Conservation (phyloP, 2,329 filamentous ascomycete species). For the Dothistroma pini region DNA sequence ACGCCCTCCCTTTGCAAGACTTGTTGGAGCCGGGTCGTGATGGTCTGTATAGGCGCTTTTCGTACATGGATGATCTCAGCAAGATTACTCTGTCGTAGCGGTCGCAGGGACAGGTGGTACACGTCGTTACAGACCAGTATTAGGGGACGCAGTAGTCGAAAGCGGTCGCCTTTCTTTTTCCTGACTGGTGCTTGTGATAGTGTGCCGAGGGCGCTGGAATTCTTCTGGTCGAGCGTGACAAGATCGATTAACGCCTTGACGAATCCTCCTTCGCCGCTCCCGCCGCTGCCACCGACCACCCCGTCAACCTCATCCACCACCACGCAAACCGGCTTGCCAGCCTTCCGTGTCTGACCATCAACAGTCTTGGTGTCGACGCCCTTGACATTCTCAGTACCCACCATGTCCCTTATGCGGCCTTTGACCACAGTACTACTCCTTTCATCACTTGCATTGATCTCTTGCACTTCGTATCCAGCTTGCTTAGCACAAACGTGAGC, state of each 20-base stretch:
- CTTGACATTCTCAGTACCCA: conserved; percentile 90
- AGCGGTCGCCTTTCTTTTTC: conserved; percentile 79
- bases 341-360: conserved; percentile 60
- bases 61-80: conserved; percentile 91
- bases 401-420: conserved; percentile 81
- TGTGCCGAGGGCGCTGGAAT: conserved; percentile 47
- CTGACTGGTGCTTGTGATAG: conserved; percentile 33
- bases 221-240: conserved; percentile 80
- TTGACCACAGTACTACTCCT: conserved; percentile 85
- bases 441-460: conserved; percentile 98
- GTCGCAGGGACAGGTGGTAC: conserved; percentile 84
- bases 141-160: conserved; percentile 79
- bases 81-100: conserved; percentile 75
- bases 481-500: conserved; percentile 95
- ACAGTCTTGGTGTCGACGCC: conserved; percentile 57
- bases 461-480: conserved; percentile 92
- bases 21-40: conserved; percentile 72
- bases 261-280: conserved; percentile 81
- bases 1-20: conserved; percentile 91
- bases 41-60: conserved; percentile 80
- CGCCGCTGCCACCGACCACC: conserved; percentile 74
- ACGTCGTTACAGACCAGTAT: conserved; percentile 97
- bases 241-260: conserved; percentile 93
- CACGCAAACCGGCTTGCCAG: conserved; percentile 84
- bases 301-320: conserved; percentile 97